A percentile compares a stretch with the other conserved stretches of the same genome.
These are phyloP conservation scores for Nothomitra cinnamomea DNA, from an alignment of 2,329 filamentous ascomycete genomes.

Conservation along the genomic window DNA sequence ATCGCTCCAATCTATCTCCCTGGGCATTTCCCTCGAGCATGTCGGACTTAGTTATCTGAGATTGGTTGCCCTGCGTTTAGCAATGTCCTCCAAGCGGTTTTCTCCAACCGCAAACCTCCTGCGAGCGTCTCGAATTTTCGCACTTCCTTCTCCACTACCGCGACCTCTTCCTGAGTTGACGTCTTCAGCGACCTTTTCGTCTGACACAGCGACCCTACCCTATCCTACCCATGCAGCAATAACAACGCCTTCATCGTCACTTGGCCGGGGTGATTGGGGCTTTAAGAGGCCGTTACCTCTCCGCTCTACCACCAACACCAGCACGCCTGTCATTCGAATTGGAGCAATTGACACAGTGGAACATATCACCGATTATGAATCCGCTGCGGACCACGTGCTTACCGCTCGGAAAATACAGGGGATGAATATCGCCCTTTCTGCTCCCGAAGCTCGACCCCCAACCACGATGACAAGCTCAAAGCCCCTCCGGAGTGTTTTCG, in stretches of 20 bases:
- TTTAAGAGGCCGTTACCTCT: constrained; percentile 71
- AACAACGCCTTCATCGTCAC: constrained; percentile 55
- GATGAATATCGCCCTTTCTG: constrained; percentile 53
- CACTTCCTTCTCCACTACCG: constrained; percentile 61
- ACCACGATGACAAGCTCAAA: neutral
- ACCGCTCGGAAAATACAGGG: constrained; percentile 78
- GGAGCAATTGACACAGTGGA: constrained; percentile 69
- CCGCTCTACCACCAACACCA: constrained; percentile 52
- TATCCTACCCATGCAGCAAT: constrained; percentile 76
- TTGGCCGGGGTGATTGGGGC: constrained; percentile 75
- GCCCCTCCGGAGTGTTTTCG: constrained; percentile 2
- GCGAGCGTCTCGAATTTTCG: constrained; percentile 77
- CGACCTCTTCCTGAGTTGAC: constrained; percentile 28
- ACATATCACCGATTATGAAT: constrained; percentile 76
- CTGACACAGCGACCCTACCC: constrained; percentile 53
- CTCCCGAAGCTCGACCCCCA: constrained; percentile 17
- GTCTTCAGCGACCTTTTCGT: constrained; percentile 31
- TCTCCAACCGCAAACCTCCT: constrained; percentile 53
- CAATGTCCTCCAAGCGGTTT: constrained; percentile 26
- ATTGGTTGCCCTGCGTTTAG: constrained; percentile 11
- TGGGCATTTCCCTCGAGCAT: neutral
- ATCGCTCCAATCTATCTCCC: neutral
- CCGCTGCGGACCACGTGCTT: constrained; percentile 63
- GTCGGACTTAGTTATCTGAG: neutral
- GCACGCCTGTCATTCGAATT: constrained; percentile 58